A percentile compares a stretch with the other conserved stretches of the same genome.
phyloP scores from a whole-genome alignment of 2,329 filamentous ascomycete species.

The Chaetoscypha palmicola region DNA sequence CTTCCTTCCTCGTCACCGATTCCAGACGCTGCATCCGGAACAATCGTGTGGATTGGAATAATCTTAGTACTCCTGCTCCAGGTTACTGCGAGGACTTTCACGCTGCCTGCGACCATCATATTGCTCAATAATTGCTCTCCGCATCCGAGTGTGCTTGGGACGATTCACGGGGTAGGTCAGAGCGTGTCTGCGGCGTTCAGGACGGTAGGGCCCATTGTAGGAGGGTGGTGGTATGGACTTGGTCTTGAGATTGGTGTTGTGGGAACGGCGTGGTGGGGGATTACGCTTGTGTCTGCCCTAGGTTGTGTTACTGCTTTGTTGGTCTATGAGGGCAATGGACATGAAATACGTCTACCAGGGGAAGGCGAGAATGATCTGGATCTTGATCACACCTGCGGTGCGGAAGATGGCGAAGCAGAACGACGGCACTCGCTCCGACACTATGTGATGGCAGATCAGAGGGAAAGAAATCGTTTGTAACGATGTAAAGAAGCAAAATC shows the following conservation, averaged over 20 bases:
- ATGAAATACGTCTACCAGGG: no score
- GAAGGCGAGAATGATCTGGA: no score
- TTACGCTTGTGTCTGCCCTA: no score
- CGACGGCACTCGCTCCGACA: no score
- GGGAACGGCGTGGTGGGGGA: constrained; percentile 28
- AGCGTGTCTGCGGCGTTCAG: constrained; percentile 46
- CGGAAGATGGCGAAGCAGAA: no score
- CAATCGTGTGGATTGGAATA: constrained; percentile 50
- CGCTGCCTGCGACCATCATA: constrained; percentile 51
- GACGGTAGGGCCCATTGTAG: constrained; percentile 48
- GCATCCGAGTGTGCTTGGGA: constrained; percentile 48
- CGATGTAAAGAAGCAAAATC: no score
- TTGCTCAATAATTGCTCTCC: constrained; percentile 54
- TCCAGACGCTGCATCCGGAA: constrained; percentile 36
- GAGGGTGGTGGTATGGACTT: constrained; percentile 46
- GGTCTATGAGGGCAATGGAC: no score
- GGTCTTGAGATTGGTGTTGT: constrained; percentile 48
- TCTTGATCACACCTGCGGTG: no score
- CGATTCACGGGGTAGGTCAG: constrained; percentile 52
- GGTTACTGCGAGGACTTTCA: constrained; percentile 52
- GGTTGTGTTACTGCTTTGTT: no score
- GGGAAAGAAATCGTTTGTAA: no score
- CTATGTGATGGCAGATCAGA: no score
- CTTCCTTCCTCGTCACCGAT: constrained; percentile 27
- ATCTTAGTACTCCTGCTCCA: constrained; percentile 47